Evolutionary conservation across 192 early-diverging fungal species (phyloP).

Genomic region (Funneliformis geosporum): DNA sequence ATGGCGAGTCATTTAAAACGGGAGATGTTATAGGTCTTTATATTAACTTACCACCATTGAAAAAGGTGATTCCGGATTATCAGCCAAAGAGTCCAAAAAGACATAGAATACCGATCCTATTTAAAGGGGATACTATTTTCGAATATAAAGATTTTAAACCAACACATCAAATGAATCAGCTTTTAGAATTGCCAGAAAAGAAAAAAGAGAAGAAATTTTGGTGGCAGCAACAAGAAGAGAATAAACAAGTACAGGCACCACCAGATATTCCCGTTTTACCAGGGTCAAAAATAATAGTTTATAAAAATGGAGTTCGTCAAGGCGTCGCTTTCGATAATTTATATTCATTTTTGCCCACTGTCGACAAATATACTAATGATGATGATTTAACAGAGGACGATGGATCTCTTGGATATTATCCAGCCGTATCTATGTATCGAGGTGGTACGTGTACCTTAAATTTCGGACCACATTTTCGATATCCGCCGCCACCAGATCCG

Average conservation of each 20-base stretch:
- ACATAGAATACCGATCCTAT: constrained; percentile 51
- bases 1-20: constrained; percentile 59
- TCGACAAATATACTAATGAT: constrained; percentile 42
- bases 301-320: constrained; percentile 64
- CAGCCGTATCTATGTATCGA: constrained; percentile 60
- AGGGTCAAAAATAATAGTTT: constrained; percentile 61
- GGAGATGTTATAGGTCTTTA: constrained; percentile 68
- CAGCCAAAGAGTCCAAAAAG: constrained; percentile 42
- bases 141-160: constrained; percentile 58
- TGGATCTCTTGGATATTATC: constrained; percentile 67
- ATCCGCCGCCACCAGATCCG: constrained; percentile 50
- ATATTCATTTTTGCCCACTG: constrained; percentile 46
- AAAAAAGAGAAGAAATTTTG: constrained; percentile 32
- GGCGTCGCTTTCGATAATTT: constrained; percentile 59
- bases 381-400: constrained; percentile 58
- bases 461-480: constrained; percentile 64
- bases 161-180: constrained; percentile 52
- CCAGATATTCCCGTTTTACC: constrained; percentile 39
- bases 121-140: constrained; percentile 55
- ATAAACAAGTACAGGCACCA: constrained; percentile 2
- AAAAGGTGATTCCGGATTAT: constrained; percentile 26
- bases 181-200: constrained; percentile 49
- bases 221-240: constrained; percentile 18
- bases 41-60: constrained; percentile 53
- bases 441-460: constrained; percentile 63